Evolutionary conservation across 805 yeast species (phyloP), one percentile per base, ranked within the genome.

Genomic region (Clavispora fructus): DNA sequence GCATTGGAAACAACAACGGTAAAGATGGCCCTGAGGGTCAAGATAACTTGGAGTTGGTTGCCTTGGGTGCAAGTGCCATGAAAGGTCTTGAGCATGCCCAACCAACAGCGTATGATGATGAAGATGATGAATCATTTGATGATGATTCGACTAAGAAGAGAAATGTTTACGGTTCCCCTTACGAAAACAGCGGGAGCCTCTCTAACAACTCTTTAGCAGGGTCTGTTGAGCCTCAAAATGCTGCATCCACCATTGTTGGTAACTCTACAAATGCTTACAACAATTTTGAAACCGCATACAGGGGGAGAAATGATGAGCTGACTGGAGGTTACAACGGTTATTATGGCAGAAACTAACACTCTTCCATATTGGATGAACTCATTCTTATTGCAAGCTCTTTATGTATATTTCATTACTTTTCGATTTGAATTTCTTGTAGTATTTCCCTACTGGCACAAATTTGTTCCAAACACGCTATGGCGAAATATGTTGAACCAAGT

Each of bases 61-160:
- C 87, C 1, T 73, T 85, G 44, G 91, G 90, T 29, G 85, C 84
- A 3, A 74, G 82, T 25, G 83, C 83, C 35, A 78, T 78, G 82
- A 77, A 75, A 57, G 84, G 83, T 16, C 83, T 79, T 55, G 82
- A 78, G 46, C 65, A 69, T 45, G 61, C 55, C 12, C 55, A 57
- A 30, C 49, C 55, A n/a, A 52, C 55, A 16, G 47, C 42, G 12
- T 42, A 52, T 4, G 63, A 46, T 37, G 69, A 66, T 25, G 60
- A 49, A 27, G 72, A 67, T 42, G 49, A 48, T 5, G 70, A 66
- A 13, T 65, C 69, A 0, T 48, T 56, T 14, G 67, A 62, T 38
- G 69, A 64, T 35, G 66, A 60, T 17, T 55, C 52, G 8, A 44
- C 55, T 1, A 46, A 43, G 14, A 44, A 28, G 14, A 43, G 35